A percentile compares a stretch with the other conserved stretches of the same genome.
Conservation (phyloP, 768 basidiomycete species). For the Leccinum aurantiacum region DNA sequence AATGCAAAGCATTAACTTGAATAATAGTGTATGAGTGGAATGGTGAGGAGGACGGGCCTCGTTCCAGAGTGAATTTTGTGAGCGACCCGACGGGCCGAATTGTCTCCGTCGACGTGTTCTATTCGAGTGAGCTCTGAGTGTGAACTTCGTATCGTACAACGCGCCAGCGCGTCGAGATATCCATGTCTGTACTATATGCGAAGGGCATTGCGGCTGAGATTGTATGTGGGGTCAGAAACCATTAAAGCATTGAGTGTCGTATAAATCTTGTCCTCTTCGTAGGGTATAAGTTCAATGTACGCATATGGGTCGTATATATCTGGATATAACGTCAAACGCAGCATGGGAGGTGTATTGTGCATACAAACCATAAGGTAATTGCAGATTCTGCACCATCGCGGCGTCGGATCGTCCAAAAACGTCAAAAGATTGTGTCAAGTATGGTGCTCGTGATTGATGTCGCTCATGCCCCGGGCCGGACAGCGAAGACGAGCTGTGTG, state of each 20-base stretch:
- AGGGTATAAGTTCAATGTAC: neutral
- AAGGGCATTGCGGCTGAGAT: neutral
- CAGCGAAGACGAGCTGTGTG: neutral
- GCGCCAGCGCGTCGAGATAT: slow-evolving; percentile 15
- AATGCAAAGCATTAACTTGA: neutral
- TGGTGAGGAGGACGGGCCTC: neutral
- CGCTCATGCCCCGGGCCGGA: neutral
- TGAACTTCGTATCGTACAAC: slow-evolving; percentile 24
- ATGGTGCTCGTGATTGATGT: neutral
- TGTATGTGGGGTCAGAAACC: neutral
- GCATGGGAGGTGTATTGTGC: neutral
- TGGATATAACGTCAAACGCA: neutral
- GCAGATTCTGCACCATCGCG: neutral
- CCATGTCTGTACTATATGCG: slow-evolving; percentile 4
- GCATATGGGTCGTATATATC: slow-evolving; percentile 2
- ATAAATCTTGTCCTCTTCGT: neutral
- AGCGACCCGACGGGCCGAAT: neutral
- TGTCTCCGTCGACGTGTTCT: neutral
- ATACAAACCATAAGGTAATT: slow-evolving; percentile 16
- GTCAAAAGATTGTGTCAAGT: neutral
- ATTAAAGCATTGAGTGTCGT: neutral
- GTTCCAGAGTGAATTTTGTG: neutral
- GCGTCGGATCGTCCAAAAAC: slow-evolving; percentile 8
- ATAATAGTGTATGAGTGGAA: slow-evolving; percentile 5
- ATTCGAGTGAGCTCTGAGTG: neutral